A percentile compares a stretch with the other conserved stretches of the same genome.
Conservation (phyloP, 164 flowering plant genomes). For the Buxus sempervirens region DNA sequence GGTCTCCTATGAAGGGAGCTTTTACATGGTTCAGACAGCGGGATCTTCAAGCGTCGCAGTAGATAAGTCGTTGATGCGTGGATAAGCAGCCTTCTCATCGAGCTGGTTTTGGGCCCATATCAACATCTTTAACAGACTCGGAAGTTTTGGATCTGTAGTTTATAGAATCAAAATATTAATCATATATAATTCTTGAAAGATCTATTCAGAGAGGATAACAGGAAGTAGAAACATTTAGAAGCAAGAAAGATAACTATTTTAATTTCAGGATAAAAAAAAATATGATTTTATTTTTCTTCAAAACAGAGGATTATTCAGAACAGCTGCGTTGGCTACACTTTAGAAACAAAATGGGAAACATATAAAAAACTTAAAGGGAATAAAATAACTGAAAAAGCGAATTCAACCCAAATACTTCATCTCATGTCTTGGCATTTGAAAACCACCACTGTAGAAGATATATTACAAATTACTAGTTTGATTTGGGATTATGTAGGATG, state of each 20-base stretch:
- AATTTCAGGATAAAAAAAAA: too few relatives aligned
- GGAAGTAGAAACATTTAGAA: not conserved
- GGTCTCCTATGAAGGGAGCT: not conserved
- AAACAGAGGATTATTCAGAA: not conserved
- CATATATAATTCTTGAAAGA: not conserved
- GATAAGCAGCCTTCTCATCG: constrained; percentile 81
- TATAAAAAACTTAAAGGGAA: too few relatives aligned
- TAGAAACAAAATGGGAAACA: too few relatives aligned
- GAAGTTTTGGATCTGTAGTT: constrained; percentile 84
- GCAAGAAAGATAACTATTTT: not conserved
- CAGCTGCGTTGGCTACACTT: not conserved
- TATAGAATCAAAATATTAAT: not conserved
- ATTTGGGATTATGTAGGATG: too few relatives aligned
- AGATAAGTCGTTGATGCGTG: constrained; percentile 70
- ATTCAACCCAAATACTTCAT: too few relatives aligned
- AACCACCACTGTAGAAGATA: too few relatives aligned
- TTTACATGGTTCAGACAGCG: constrained; percentile 30
- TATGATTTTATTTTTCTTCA: not conserved
- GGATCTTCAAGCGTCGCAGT: constrained; percentile 79
- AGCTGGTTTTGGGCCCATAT: constrained; percentile 90
- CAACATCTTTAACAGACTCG: constrained; percentile 82
- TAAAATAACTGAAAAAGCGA: too few relatives aligned
- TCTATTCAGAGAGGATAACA: not conserved
- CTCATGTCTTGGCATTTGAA: too few relatives aligned
- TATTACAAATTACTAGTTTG: too few relatives aligned